Conservation (phyloP, 2,329 filamentous ascomycete genomes). For the Botrytis aclada region DNA sequence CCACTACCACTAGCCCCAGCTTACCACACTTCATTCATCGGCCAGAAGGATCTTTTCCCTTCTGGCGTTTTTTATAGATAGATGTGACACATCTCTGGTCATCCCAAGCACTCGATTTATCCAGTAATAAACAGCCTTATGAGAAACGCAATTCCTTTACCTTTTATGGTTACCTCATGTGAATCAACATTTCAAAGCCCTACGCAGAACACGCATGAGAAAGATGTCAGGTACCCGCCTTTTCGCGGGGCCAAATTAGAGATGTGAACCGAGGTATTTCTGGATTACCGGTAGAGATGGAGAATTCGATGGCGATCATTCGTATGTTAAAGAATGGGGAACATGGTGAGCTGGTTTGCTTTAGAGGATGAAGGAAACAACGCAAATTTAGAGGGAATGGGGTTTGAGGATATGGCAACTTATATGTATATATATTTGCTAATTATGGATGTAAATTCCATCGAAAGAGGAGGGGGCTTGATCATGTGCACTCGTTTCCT, state of each 20-base stretch:
- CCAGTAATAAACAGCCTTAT: not conserved
- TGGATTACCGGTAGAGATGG: not conserved
- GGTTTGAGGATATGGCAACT: not conserved
- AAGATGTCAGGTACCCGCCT: not conserved
- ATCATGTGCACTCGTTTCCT: not conserved
- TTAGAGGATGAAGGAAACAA: not conserved
- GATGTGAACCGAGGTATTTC: not conserved
- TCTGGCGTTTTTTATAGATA: not conserved
- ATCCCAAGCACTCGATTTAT: not conserved
- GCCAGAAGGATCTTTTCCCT: slow-evolving; percentile 1
- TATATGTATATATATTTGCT: not conserved
- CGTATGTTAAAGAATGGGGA: not conserved
- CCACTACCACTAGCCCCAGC: not conserved
- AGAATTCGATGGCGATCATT: not conserved
- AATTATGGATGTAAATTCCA: not conserved
- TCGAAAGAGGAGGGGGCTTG: not conserved
- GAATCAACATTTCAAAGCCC: not conserved
- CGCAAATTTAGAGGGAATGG: not conserved
- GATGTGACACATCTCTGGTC: not conserved
- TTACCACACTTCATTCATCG: not conserved
- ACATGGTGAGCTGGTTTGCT: not conserved
- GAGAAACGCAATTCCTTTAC: not conserved
- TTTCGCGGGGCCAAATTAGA: not conserved
- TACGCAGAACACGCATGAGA: not conserved
- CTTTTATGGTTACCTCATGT: not conserved